Conservation (phyloP, 2,329 filamentous ascomycete species). For the Pyrenochaeta sp. region DNA sequence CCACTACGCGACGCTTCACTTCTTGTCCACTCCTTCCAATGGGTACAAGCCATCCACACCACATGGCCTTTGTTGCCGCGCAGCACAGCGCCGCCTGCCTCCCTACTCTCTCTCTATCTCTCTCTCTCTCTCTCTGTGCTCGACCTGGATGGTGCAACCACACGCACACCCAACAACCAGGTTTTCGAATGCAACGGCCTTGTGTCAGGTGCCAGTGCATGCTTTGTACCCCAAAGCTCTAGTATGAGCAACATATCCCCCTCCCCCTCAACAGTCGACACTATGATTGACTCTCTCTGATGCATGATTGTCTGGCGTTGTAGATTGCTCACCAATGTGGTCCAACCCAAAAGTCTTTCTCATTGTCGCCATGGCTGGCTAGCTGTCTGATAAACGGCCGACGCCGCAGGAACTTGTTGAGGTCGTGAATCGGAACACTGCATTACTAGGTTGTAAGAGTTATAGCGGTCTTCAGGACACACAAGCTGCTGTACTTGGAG, state of each 20-base stretch:
- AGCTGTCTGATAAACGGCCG: constrained; percentile 5
- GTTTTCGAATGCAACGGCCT: constrained; percentile 38
- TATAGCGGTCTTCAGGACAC: constrained; percentile 12
- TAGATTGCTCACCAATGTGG: not conserved
- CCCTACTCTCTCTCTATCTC: constrained; percentile 14
- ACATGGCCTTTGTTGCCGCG: constrained; percentile 36
- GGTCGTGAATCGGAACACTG: constrained; percentile 28
- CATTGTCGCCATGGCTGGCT: not conserved
- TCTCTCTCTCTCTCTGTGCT: no score
- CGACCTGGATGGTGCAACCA: constrained; percentile 38
- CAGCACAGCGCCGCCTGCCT: constrained; percentile 13
- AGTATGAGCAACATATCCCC: constrained; percentile 4
- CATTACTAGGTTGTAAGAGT: constrained; percentile 23
- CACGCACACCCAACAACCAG: constrained; percentile 44
- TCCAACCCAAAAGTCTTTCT: not conserved
- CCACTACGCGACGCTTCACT: not conserved
- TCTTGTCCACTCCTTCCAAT: constrained; percentile 9
- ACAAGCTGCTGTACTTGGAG: constrained; percentile 31
- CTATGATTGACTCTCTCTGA: constrained; percentile 6
- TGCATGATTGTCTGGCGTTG: not conserved
- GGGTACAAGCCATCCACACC: constrained; percentile 26
- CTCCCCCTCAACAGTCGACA: constrained; percentile 3
- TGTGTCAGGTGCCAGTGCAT: constrained; percentile 17
- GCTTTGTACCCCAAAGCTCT: constrained; percentile 27
- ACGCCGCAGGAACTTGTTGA: constrained; percentile 31